A percentile compares a stretch with the other conserved stretches of the same genome.
These are phyloP conservation scores for Penicillium psychrosexuale DNA, from an alignment of 2,329 filamentous ascomycete species.

Conservation along the genomic window DNA sequence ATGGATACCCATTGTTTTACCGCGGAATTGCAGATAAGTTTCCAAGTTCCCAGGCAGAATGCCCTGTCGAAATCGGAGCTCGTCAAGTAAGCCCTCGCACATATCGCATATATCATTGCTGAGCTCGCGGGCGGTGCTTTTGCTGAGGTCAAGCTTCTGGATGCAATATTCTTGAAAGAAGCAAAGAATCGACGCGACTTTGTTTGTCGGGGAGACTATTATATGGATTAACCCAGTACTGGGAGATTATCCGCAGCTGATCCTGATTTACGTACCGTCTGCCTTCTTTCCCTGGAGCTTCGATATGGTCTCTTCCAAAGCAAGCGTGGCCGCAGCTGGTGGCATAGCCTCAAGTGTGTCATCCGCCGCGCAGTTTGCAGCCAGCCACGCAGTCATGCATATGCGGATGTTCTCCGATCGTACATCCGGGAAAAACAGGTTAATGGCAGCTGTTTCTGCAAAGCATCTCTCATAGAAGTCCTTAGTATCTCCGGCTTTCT, in stretches of 20 bases:
- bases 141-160: not conserved
- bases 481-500: not conserved
- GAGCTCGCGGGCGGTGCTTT: not conserved
- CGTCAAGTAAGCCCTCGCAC: not conserved
- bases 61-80: not conserved
- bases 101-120: slow-evolving; percentile 1
- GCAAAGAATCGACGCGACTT: not conserved
- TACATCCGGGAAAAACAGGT: slow-evolving; percentile 1
- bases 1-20: slow-evolving; percentile 1
- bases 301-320: not conserved
- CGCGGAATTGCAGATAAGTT: not conserved
- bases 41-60: not conserved
- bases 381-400: slow-evolving; percentile 4
- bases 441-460: not conserved
- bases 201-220: not conserved
- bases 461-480: slow-evolving; percentile 4
- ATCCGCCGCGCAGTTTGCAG: not conserved
- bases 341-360: slow-evolving; percentile 2
- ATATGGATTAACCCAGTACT: not conserved
- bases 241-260: not conserved
- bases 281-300: not conserved
- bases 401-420: not conserved
- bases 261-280: not conserved
- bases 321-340: not conserved
- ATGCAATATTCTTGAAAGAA: not conserved